Evolutionary conservation across 805 yeast species (phyloP).

Genomic region (Ogataea neopini): DNA sequence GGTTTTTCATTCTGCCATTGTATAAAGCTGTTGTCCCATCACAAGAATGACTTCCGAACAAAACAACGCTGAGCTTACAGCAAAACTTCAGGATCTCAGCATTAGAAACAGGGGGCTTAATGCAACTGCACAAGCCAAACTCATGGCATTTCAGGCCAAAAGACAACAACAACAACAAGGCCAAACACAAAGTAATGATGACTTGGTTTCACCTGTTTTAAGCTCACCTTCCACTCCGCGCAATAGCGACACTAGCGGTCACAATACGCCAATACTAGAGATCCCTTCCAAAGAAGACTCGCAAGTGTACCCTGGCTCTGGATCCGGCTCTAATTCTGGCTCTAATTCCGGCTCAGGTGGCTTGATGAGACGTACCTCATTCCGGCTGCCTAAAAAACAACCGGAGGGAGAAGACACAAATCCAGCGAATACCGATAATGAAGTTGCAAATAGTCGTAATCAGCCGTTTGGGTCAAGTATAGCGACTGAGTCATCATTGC

Average conservation of each 20-base stretch:
- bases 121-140: slow-evolving; percentile 83
- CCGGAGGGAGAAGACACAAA: slow-evolving; percentile 37
- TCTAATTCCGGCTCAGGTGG: slow-evolving; percentile 1
- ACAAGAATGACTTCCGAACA: slow-evolving; percentile 10
- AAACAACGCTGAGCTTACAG: slow-evolving; percentile 14
- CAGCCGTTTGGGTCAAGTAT: background rate
- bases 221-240: slow-evolving; percentile 26
- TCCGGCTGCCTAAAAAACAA: slow-evolving; percentile 25
- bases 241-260: slow-evolving; percentile 18
- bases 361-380: slow-evolving; percentile 28
- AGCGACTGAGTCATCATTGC: background rate
- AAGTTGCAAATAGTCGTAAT: slow-evolving; percentile 16
- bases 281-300: slow-evolving; percentile 10
- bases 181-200: slow-evolving; percentile 7
- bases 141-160: slow-evolving; percentile 84
- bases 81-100: slow-evolving; percentile 26
- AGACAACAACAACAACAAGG: slow-evolving; percentile 46
- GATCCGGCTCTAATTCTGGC: background rate
- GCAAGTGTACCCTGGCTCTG: background rate
- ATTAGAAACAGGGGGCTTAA: slow-evolving; percentile 43
- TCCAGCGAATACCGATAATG: slow-evolving; percentile 41
- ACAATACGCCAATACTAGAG: slow-evolving; percentile 21
- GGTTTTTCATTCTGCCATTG: background rate
- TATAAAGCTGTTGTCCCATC: background rate
- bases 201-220: slow-evolving; percentile 11